These are phyloP conservation scores for Dactylonectria estremocensis DNA, from an alignment of 2,329 filamentous ascomycete species.

Conservation along the genomic window DNA sequence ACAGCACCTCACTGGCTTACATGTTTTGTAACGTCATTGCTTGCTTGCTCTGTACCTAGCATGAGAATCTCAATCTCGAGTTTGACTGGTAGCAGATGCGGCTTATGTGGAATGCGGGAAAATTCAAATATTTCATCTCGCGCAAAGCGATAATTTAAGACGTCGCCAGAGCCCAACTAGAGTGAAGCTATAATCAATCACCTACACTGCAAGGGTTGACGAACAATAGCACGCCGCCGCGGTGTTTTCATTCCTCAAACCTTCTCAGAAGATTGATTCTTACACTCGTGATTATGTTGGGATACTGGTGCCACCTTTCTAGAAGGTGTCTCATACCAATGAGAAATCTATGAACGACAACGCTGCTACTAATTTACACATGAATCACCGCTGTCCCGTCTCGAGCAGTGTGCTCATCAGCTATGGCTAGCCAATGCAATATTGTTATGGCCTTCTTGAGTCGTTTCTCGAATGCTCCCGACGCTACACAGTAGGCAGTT, in stretches of 20 bases:
- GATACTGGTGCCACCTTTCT: constrained; percentile 14
- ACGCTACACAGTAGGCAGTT: background rate
- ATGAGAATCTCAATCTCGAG: background rate
- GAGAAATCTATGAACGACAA: constrained; percentile 8
- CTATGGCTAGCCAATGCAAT: constrained; percentile 23
- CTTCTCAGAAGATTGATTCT: background rate
- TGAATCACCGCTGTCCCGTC: constrained; percentile 24
- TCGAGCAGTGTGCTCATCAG: constrained; percentile 9
- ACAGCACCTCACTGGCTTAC: background rate
- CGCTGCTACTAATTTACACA: constrained; percentile 24
- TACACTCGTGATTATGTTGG: constrained; percentile 31
- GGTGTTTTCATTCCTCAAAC: too few relatives aligned
- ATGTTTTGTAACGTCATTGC: background rate
- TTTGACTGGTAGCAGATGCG: constrained; percentile 9
- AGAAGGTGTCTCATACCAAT: constrained; percentile 19
- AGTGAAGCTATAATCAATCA: background rate
- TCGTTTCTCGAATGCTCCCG: constrained; percentile 18
- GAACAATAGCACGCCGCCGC: background rate
- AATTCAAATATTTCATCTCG: constrained; percentile 42
- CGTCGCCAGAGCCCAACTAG: too few relatives aligned
- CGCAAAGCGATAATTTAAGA: background rate
- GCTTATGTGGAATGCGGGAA: constrained; percentile 27
- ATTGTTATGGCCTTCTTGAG: constrained; percentile 26
- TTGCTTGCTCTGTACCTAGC: constrained; percentile 14
- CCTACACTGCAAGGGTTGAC: background rate